Conservation (phyloP, 2,329 filamentous ascomycete genomes). For the Phyllosticta paracitricarpa region DNA sequence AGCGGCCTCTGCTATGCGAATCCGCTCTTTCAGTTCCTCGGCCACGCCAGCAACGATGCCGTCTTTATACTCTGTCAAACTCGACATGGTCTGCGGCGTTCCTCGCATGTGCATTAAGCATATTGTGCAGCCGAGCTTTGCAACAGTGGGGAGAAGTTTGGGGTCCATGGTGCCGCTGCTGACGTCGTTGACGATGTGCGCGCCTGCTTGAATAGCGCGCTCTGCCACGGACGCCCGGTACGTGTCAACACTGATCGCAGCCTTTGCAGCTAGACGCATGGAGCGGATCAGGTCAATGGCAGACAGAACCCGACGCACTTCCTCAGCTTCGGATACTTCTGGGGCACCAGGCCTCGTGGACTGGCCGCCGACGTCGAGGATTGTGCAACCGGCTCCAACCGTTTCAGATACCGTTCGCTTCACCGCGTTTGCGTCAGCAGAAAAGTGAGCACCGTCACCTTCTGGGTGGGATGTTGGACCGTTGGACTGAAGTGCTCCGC, state of each 20-base stretch:
- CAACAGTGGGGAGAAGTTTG: constrained; percentile 73
- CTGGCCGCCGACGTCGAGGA: constrained; percentile 89
- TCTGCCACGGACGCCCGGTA: constrained; percentile 79
- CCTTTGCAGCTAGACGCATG: constrained; percentile 48
- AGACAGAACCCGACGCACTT: constrained; percentile 71
- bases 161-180: constrained; percentile 71
- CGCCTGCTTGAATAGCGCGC: constrained; percentile 65
- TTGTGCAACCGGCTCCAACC: constrained; percentile 59
- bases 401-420: no score
- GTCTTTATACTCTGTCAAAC: constrained; percentile 55
- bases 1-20: constrained; percentile 66
- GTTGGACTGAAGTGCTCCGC: constrained; percentile 41
- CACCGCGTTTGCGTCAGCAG: neutral
- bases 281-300: constrained; percentile 64
- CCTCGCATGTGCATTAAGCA: constrained; percentile 92
- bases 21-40: constrained; percentile 57
- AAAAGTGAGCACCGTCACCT: constrained; percentile 28
- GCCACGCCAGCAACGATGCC: constrained; percentile 58
- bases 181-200: constrained; percentile 91
- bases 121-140: constrained; percentile 59
- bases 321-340: constrained; percentile 61
- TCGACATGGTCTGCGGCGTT: constrained; percentile 70
- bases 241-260: constrained; percentile 85
- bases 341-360: constrained; percentile 72
- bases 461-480: constrained; percentile 21